Evolutionary conservation across 768 basidiomycete genomes (phyloP).

Genomic region (Lentinula detonsa): DNA sequence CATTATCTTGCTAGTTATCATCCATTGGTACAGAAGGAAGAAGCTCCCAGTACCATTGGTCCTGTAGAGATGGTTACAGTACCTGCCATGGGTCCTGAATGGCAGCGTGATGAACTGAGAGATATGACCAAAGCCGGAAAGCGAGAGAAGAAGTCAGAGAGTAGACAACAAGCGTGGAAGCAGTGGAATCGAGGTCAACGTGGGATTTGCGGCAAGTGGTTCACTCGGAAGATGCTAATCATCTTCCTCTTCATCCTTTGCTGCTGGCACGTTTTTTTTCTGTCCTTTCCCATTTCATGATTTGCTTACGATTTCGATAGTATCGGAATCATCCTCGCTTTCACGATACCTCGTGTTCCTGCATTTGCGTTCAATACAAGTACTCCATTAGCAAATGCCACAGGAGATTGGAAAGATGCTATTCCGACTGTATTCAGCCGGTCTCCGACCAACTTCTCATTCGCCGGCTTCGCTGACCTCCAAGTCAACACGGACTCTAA

Average conservation of each 20-base stretch:
- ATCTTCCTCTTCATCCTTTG: conserved; percentile 62
- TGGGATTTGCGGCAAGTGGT: conserved; percentile 76
- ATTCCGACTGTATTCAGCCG: conserved; percentile 60
- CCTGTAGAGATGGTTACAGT: conserved; percentile 89
- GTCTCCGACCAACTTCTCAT: conserved; percentile 84
- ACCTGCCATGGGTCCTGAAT: conserved; percentile 87
- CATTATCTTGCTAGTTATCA: conserved; percentile 31
- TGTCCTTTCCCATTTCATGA: not conserved
- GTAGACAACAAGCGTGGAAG: conserved; percentile 55
- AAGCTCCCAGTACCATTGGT: conserved; percentile 26
- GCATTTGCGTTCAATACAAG: conserved; percentile 53
- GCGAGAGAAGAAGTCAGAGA: conserved; percentile 52
- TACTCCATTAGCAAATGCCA: conserved; percentile 54
- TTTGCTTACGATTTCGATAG: conserved; percentile 24
- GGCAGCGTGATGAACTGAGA: conserved; percentile 73
- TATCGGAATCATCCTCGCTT: conserved; percentile 62
- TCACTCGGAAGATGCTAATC: conserved; percentile 67
- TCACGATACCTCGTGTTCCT: conserved; percentile 83
- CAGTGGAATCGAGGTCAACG: conserved; percentile 75
- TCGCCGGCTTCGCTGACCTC: conserved; percentile 70
- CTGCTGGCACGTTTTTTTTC: conserved; percentile 14
- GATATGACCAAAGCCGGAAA: conserved; percentile 70
- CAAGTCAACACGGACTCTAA: conserved; percentile 72
- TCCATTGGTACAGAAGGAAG: conserved; percentile 29
- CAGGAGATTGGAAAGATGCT: conserved; percentile 48